These are phyloP conservation scores for Puccinia brachypodii DNA, from an alignment of 1,284 basidiomycete genomes.

Conservation along the genomic window DNA sequence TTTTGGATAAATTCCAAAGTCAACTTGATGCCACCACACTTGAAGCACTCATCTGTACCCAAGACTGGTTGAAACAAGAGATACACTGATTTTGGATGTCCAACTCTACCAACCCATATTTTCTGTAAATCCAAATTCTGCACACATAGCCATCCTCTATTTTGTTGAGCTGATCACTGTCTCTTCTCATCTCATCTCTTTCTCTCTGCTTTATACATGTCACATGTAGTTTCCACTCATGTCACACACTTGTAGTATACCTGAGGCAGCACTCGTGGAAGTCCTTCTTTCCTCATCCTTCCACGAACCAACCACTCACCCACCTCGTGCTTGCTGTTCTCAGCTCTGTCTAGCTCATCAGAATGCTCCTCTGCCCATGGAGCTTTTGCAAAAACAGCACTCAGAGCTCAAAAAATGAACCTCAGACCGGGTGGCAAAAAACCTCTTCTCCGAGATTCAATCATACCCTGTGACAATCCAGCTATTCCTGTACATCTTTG, in stretches of 20 bases:
- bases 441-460: slow-evolving; percentile 3
- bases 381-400: neutral
- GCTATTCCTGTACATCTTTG: neutral
- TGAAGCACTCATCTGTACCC: neutral
- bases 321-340: too few species aligned
- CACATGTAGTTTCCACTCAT: too few species aligned
- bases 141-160: neutral
- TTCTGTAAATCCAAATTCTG: neutral
- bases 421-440: slow-evolving; percentile 3
- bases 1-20: neutral
- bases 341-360: too few species aligned
- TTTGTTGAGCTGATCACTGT: neutral
- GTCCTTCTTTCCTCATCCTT: too few species aligned
- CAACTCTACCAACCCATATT: neutral
- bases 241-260: too few species aligned
- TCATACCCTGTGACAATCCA: slow-evolving; percentile 23
- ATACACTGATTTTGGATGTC: neutral
- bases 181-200: neutral
- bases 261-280: too few species aligned
- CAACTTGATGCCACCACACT: neutral
- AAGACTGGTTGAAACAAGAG: neutral
- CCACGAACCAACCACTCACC: too few species aligned
- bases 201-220: neutral
- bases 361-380: slow-evolving; percentile 7
- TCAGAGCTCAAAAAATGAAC: slow-evolving; percentile 5